Evolutionary conservation across 371 early-diverging fungal genomes (phyloP), one percentile per base, ranked within the genome.

Genomic region (Saksenaea oblongispora): DNA sequence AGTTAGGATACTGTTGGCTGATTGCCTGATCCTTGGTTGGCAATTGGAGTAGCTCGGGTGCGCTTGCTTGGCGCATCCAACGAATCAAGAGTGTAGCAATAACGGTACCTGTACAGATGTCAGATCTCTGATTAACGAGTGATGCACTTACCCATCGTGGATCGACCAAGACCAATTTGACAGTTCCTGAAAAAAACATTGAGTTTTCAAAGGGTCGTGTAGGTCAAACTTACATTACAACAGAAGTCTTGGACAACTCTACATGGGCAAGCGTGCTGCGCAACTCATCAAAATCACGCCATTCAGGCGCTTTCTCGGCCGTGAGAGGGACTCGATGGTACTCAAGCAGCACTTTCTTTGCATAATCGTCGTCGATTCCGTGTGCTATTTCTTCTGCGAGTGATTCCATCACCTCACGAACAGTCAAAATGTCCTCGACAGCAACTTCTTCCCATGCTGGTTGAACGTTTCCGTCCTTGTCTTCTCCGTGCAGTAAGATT

Each of bases 401-500:
- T 14, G 62, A 53, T 11, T 77, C 80, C 70, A 85, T 80, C 14
- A 85, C 85, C 54, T 88, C 84, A 0, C 78, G 69, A 3, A 86
- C 76, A 10, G 89, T 88, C 61, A 79, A 59, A 0, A 90, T 80
- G 58, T 84, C 73, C 11, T 82, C 76, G 9, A 72, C 54, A 26
- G 67, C 64, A 1, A 87, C 87, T 58, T 88, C 87, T 65, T 84
- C 85, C 90, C 89, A 89, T 17, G 80, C 71, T 2, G 86, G 73
- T 51, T 71, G 60, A 1, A 86, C 83, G 10, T 70, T 73, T 2
- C 83, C 84, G 27, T 84, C 71, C 15, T 42, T 44, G 34, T 77
- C 74, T 69, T 93, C 93, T 1, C 77, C 75, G 65, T 91, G 91
- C 0, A 93, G 56, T 7, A 91, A 67, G 28, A 91, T 79, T n/a